phyloP scores from a whole-genome alignment of 192 early-diverging fungal genomes.

The Podila minutissima region DNA sequence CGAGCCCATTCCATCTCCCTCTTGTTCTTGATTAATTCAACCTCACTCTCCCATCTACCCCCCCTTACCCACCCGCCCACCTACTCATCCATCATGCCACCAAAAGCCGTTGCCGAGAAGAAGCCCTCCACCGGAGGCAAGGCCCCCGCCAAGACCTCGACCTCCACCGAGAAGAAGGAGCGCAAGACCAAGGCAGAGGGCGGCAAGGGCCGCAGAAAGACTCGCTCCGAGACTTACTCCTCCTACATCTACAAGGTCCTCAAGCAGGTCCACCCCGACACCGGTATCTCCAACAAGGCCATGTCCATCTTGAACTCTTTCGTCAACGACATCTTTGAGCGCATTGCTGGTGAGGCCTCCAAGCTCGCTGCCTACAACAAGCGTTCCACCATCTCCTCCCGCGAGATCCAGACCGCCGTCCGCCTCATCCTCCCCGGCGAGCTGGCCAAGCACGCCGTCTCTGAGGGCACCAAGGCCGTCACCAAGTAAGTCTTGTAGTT shows the following conservation, averaged over 20 bases:
- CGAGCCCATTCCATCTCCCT: background rate
- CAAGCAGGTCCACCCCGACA: conserved; percentile 97
- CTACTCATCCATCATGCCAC: conserved; percentile 50
- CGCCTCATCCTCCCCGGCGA: conserved; percentile 86
- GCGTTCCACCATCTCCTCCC: conserved; percentile 93
- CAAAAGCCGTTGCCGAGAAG: conserved; percentile 70
- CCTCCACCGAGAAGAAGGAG: conserved; percentile 37
- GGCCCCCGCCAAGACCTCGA: conserved; percentile 59
- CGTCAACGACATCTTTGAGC: conserved; percentile 98
- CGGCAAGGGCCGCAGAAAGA: conserved; percentile 66
- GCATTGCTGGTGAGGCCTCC: conserved; percentile 86
- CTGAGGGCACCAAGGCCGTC: conserved; percentile 98
- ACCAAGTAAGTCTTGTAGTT: conserved; percentile 69
- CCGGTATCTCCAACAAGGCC: conserved; percentile 97
- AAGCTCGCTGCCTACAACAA: conserved; percentile 95
- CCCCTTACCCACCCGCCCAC: background rate
- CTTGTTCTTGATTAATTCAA: background rate
- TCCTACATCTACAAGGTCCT: conserved; percentile 98
- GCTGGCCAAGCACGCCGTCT: conserved; percentile 96
- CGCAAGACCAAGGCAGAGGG: conserved; percentile 60
- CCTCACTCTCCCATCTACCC: background rate
- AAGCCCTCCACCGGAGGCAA: conserved; percentile 65
- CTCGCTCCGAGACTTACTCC: conserved; percentile 90
- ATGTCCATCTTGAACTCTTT: conserved; percentile 98
- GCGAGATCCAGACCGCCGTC: conserved; percentile 92